Percentiles rank a stretch among this genome's conserved stretches.
Evolutionary conservation across 306 rosid species (phyloP).

Genomic region (Albizia julibrissin): DNA sequence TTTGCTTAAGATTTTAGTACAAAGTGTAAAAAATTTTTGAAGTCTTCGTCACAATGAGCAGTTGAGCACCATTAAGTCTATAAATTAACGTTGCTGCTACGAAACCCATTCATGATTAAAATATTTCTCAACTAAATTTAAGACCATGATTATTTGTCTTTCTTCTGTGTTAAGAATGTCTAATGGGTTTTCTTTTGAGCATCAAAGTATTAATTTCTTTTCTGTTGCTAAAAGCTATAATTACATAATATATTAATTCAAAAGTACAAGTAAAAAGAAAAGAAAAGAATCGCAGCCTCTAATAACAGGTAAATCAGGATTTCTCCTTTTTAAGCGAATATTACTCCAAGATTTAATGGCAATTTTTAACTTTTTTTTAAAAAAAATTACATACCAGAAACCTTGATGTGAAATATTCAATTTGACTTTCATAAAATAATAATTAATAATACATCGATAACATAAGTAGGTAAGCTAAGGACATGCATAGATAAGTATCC

Average conservation of each 20-base stretch:
- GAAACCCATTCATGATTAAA: constrained; percentile 15
- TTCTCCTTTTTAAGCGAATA: not conserved
- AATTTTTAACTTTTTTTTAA: not conserved
- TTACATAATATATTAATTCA: not conserved
- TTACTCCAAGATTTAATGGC: not conserved
- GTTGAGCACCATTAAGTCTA: not conserved
- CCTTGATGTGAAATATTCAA: not conserved
- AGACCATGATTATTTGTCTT: constrained; percentile 14
- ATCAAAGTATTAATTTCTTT: not conserved
- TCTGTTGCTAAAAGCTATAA: not conserved
- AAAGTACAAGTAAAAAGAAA: not conserved
- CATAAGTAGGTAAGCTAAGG: not conserved
- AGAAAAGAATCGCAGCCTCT: not conserved
- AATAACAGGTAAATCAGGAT: not conserved
- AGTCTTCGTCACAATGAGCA: not conserved
- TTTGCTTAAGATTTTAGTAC: not conserved
- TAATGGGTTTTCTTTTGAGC: not conserved
- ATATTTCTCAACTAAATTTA: not conserved
- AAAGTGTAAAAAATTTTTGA: not conserved
- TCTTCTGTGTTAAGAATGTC: constrained; percentile 3
- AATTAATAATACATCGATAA: not conserved
- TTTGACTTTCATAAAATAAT: not conserved
- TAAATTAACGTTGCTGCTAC: constrained; percentile 4
- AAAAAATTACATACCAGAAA: not conserved
- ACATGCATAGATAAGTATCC: not conserved